Evolutionary conservation across 352 stramenopile species (phyloP).

Genomic region (Pythium dissimile): DNA sequence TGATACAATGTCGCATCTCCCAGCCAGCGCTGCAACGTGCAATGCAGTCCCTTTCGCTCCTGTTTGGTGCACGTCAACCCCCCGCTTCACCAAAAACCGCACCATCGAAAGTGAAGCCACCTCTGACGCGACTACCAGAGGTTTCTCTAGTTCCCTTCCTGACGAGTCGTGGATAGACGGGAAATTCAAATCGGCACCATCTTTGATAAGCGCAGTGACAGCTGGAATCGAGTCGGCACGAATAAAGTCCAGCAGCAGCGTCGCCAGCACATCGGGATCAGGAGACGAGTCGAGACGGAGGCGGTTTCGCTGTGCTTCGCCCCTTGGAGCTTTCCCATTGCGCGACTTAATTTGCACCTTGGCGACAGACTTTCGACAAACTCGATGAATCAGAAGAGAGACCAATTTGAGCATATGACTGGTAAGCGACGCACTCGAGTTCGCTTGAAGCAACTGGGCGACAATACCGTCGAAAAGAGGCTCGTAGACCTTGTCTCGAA

Average conservation of each 20-base stretch:
- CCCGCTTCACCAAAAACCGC: slow-evolving; percentile 71
- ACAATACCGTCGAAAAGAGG: slow-evolving; percentile 51
- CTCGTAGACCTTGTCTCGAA: slow-evolving; percentile 55
- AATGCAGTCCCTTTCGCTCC: slow-evolving; percentile 55
- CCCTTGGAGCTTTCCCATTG: not conserved
- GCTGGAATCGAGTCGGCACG: slow-evolving; percentile 63
- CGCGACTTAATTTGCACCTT: not conserved
- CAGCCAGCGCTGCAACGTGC: slow-evolving; percentile 51
- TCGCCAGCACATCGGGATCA: slow-evolving; percentile 59
- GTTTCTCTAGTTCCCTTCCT: slow-evolving; percentile 60
- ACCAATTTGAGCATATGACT: slow-evolving; percentile 52
- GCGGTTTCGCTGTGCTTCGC: slow-evolving; percentile 15
- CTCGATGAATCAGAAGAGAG: slow-evolving; percentile 45
- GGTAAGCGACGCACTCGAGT: slow-evolving; percentile 32
- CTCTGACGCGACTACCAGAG: slow-evolving; percentile 59
- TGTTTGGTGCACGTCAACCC: slow-evolving; percentile 60
- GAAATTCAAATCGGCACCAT: slow-evolving; percentile 73
- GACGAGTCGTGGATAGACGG: slow-evolving; percentile 38
- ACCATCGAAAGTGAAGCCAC: slow-evolving; percentile 68
- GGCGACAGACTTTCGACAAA: slow-evolving; percentile 25
- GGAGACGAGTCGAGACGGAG: slow-evolving; percentile 46
- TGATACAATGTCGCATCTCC: slow-evolving; percentile 71
- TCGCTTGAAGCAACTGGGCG: not conserved
- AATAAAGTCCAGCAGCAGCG: slow-evolving; percentile 69
- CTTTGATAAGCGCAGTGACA: slow-evolving; percentile 69